phyloP scores from a whole-genome alignment of 495 filamentous ascomycete species.

The Oidiodendron maius region DNA sequence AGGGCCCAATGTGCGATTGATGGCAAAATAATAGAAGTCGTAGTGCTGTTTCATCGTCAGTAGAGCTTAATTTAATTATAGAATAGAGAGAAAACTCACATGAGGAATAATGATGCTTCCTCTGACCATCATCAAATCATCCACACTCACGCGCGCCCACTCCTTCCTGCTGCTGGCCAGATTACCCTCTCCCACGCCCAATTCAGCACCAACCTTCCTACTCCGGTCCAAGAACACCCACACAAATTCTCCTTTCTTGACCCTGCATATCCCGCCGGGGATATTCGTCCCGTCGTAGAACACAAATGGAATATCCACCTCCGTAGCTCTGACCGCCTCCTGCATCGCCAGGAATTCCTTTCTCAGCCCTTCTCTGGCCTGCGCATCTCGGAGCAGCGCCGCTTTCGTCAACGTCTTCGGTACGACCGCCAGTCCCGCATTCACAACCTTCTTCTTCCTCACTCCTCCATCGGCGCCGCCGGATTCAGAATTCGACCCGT shows the following conservation, averaged over 20 bases:
- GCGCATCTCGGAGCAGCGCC: conserved; percentile 71
- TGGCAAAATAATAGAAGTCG: conserved; percentile 93
- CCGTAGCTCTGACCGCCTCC: conserved; percentile 80
- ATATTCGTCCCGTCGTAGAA: conserved; percentile 98
- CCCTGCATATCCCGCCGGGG: conserved; percentile 70
- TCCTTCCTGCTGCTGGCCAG: conserved; percentile 63
- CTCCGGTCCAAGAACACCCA: conserved; percentile 92
- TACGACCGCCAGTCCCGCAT: conserved; percentile 57
- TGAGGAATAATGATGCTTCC: conserved; percentile 92
- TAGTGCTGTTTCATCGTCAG: conserved; percentile 60
- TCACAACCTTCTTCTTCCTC: conserved; percentile 52
- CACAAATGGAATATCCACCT: conserved; percentile 90
- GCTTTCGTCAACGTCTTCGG: conserved; percentile 86
- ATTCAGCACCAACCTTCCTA: conserved; percentile 79
- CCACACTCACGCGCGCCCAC: conserved; percentile 92
- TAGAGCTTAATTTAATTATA: not conserved
- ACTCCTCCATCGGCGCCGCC: conserved; percentile 29
- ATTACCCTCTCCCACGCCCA: conserved; percentile 60
- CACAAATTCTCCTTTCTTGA: conserved; percentile 88
- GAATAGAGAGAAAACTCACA: conserved; percentile 45
- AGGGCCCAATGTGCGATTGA: conserved; percentile 74
- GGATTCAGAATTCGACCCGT: not conserved
- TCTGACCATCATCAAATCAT: conserved; percentile 91
- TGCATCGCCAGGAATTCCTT: conserved; percentile 82
- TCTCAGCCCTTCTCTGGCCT: conserved; percentile 73